Base-by-base conservation (phyloP, 1,139 yeast genomes). In the Sugiyamaella grinbergsii region DNA sequence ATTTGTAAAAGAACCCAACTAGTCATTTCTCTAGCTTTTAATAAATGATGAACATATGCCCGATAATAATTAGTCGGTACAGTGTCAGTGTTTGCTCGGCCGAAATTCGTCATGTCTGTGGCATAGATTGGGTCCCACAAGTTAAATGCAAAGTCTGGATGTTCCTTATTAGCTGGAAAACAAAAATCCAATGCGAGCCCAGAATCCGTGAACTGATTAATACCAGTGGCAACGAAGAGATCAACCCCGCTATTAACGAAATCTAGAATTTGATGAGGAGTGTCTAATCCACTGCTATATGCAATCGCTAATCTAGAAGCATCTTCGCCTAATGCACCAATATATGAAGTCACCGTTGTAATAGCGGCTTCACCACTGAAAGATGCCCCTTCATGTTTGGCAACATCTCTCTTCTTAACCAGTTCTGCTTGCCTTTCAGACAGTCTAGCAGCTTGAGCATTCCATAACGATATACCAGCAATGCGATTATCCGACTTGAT, bases 11-110 rank as follows among this genome's bases (percentile, higher is more conserved):
- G 54, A 29, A 72, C 72, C 64, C 71, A 69, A 1, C 75, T 73
- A 11, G 73, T 63, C 76, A 73, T 73, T 55, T 73, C 77, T 23
- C 61, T 59, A 4, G 75, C 76, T 33, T 68, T 58, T 28, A 73
- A 59, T 29, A 73, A 56, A 54, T 73, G 77, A 47, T 72, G 74
- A 6, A 73, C 53, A 53, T 72, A 73, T 3, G 76, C 75, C 22
- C 68, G 57, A 53, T 67, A 63, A 49, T 71, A 68, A 3, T 19
- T 31, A 8, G 56, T 47, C 22, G 64, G 58, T n/a, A 34, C 42
- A 4, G 51, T 51, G 15, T 39, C 37, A 23, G 53, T 48, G 19
- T 52, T 51, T 47, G 49, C 56, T 52, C 49, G 26, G 22, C 64
- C 66, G 55, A 47, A 42, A 59, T 58, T 26, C 62, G 55, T 42